Evolutionary conservation across 768 basidiomycete genomes (phyloP).

Genomic region (Steccherinum ochraceum): DNA sequence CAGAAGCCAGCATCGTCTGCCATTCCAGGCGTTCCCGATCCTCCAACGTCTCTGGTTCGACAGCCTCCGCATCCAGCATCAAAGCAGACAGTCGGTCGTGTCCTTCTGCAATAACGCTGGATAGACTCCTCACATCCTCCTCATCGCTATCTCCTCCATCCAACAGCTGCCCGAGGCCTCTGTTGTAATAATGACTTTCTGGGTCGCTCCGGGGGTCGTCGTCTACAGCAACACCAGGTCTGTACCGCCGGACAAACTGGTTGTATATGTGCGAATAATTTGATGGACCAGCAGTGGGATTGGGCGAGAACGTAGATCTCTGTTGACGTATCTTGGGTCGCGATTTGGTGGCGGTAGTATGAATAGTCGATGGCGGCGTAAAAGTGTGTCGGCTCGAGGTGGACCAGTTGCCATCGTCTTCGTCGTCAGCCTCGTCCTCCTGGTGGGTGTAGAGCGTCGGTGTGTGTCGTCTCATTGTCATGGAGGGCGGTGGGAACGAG

Average conservation of each 20-base stretch:
- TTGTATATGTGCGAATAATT: constrained; percentile 62
- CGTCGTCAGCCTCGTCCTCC: constrained; percentile 46
- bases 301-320: constrained; percentile 24
- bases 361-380: constrained; percentile 14
- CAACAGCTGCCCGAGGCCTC: constrained; percentile 60
- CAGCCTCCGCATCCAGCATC: constrained; percentile 54
- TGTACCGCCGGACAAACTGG: constrained; percentile 73
- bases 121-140: constrained; percentile 47
- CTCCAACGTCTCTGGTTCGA: constrained; percentile 62
- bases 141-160: constrained; percentile 74
- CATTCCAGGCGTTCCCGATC: constrained; percentile 87
- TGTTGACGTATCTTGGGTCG: constrained; percentile 22
- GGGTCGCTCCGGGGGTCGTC: constrained; percentile 75
- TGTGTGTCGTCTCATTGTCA: constrained; percentile 48
- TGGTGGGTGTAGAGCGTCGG: constrained; percentile 65
- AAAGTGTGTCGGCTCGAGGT: constrained; percentile 18
- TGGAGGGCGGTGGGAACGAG: constrained; percentile 6
- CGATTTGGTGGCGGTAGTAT: constrained; percentile 16
- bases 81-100: constrained; percentile 47
- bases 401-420: constrained; percentile 40
- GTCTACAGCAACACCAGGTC: constrained; percentile 44
- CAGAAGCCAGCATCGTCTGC: constrained; percentile 93
- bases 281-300: constrained; percentile 20
- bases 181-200: constrained; percentile 78
- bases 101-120: constrained; percentile 36